Evolutionary conservation across 768 basidiomycete species (phyloP), one percentile per base, ranked within the genome.

Genomic region (Naganishia kalamii): DNA sequence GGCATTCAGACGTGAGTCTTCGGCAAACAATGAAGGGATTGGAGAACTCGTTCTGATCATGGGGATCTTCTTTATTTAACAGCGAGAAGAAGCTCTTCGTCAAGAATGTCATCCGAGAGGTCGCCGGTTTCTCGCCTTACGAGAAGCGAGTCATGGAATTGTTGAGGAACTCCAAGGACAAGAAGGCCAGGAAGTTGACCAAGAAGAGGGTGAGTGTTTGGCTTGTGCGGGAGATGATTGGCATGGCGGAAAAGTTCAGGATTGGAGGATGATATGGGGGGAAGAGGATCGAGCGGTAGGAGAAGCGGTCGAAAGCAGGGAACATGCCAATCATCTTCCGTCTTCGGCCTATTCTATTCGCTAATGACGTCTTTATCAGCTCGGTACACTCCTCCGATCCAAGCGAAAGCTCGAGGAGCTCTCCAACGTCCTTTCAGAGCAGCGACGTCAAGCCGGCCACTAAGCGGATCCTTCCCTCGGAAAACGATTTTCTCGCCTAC

Each of bases 331-430:
- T 40, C 37, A 17, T 8, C 37, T 40, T 40, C 37, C 17, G 37
- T 40, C 8, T 40, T 40, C 17, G 17, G 8, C 43, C 13, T 6
- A 11, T 8, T 44, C 6, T 44, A 44, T 57, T 49, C 43, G 23
- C 1, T 50, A 0, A 23, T 40, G 11, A n/a, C 47, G 13, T 29
- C 51, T 8, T 7, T 15, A 4, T 65, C 74, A 92, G 92, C 87
- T 99, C 75, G 96, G 96, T 40, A 98, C 96, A n/a, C 85, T 98
- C 72, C 83, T 93, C 77, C 91, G 96, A 73, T 94, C 93, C 72
- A 99, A 98, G 83, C 88, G 92, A 83, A 99, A 99, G 85, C 80
- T 99, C 78, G 96, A 99, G 81, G 94, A 99, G 82, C 86, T 99
- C 72, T 82, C 87, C 67, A 85, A 76, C 62, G 86, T 97, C 78